These are phyloP conservation scores for Crithidia acanthocephali DNA, from an alignment of 208 protist genomes.

Conservation along the genomic window DNA sequence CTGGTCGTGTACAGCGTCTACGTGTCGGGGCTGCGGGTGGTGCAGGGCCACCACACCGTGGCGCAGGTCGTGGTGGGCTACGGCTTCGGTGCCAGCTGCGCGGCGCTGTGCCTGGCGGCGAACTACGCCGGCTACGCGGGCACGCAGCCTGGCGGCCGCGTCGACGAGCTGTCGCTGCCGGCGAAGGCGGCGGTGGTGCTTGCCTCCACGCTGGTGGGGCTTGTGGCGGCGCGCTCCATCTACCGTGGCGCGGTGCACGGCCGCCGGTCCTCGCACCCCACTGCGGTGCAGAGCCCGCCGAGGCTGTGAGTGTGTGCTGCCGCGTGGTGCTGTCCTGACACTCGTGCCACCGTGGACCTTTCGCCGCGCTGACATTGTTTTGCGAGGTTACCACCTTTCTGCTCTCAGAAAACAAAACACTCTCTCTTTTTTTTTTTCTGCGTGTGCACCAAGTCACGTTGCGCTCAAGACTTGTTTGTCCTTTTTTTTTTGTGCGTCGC, in stretches of 20 bases:
- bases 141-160: conserved; percentile 31
- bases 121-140: conserved; percentile 59
- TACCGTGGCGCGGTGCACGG: conserved; percentile 1
- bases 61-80: conserved; percentile 56
- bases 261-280: background rate
- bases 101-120: conserved; percentile 16
- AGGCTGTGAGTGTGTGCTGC: background rate
- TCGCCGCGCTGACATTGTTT: too few relatives aligned
- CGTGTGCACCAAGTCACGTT: too few relatives aligned
- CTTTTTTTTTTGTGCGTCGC: too few relatives aligned
- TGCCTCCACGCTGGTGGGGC: conserved; percentile 23
- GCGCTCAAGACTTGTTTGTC: background rate
- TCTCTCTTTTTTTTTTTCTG: too few relatives aligned
- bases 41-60: conserved; percentile 51
- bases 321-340: too few relatives aligned
- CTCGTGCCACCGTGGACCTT: too few relatives aligned
- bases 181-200: conserved; percentile 24
- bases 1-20: conserved; percentile 49
- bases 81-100: conserved; percentile 30
- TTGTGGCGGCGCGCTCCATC: background rate
- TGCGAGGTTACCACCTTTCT: too few relatives aligned
- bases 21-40: conserved; percentile 38
- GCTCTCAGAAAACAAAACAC: too few relatives aligned
- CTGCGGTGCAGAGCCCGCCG: background rate
- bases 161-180: conserved; percentile 43